Conservation (phyloP, 805 yeast species). For the Schizosaccharomyces japonicus region DNA sequence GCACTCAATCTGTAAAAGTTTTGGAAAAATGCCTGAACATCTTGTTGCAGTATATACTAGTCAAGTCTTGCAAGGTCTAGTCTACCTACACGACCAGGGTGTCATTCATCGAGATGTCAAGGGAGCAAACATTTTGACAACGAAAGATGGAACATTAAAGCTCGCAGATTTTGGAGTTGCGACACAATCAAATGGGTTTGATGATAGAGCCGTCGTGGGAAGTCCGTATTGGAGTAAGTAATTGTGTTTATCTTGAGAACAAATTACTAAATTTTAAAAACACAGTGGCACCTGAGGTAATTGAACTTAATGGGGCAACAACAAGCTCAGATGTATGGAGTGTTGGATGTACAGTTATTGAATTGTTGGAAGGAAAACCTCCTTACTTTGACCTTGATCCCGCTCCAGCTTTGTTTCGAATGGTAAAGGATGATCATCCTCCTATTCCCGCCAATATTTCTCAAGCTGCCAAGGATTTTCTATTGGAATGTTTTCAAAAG, state of each 20-base stretch:
- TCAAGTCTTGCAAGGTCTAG: constrained; percentile 37
- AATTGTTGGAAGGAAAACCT: constrained; percentile 63
- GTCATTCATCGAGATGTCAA: constrained; percentile 58
- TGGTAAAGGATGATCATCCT: constrained; percentile 52
- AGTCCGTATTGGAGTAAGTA: constrained; percentile 65
- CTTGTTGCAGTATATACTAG: constrained; percentile 26
- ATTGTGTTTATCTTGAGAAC: not conserved
- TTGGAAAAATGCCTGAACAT: constrained; percentile 32
- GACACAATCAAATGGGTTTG: constrained; percentile 17
- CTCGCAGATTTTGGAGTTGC: constrained; percentile 65
- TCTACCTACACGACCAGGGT: constrained; percentile 43
- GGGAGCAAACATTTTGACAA: constrained; percentile 46
- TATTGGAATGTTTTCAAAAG: constrained; percentile 45
- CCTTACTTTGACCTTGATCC: constrained; percentile 59
- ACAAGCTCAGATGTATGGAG: constrained; percentile 71
- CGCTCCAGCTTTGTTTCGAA: constrained; percentile 63
- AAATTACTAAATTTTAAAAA: not conserved
- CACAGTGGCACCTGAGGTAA: constrained; percentile 80
- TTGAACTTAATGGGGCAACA: constrained; percentile 61
- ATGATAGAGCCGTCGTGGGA: constrained; percentile 28
- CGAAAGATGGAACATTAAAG: constrained; percentile 39
- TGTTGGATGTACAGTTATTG: constrained; percentile 82
- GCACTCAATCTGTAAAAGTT: constrained; percentile 27
- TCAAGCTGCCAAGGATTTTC: constrained; percentile 25
- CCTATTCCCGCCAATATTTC: constrained; percentile 31